A percentile compares a stretch with the other conserved stretches of the same genome.
These are phyloP conservation scores for Nepenthes gracilis DNA, from an alignment of 148 eudicot genomes.

Conservation along the genomic window DNA sequence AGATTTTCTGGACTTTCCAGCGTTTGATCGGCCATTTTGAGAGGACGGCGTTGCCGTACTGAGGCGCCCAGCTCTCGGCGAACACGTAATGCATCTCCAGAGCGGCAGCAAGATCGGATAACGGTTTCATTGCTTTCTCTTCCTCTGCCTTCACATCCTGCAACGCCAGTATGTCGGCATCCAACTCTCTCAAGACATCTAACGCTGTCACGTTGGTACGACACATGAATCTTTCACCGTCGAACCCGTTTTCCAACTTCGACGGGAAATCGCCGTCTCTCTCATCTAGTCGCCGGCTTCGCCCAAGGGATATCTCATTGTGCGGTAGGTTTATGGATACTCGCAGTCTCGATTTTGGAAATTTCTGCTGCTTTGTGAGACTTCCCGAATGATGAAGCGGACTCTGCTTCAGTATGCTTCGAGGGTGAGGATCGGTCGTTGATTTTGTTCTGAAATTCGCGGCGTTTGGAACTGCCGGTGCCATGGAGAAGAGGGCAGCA, in stretches of 20 bases:
- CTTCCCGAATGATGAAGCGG: constrained; percentile 34
- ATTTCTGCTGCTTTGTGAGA: constrained; percentile 20
- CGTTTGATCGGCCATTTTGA: constrained; percentile 89
- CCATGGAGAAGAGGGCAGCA: constrained; percentile 94
- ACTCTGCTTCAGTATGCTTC: constrained; percentile 68
- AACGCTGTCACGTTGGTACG: constrained; percentile 19
- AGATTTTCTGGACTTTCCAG: constrained; percentile 63
- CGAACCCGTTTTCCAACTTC: constrained; percentile 1
- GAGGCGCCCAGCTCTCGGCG: constrained; percentile 99
- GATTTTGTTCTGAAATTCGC: constrained; percentile 4
- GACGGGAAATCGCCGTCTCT: not conserved
- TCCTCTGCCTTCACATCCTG: constrained; percentile 97
- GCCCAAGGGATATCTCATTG: constrained; percentile 40
- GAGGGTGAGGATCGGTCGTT: constrained; percentile 32
- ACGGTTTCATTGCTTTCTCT: constrained; percentile 70
- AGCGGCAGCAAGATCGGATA: constrained; percentile 66
- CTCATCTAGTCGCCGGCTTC: constrained; percentile 18
- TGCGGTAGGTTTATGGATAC: constrained; percentile 67
- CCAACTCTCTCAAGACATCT: constrained; percentile 72
- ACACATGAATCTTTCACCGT: not conserved
- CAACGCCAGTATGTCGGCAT: constrained; percentile 74
- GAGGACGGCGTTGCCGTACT: constrained; percentile 81
- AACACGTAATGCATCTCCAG: constrained; percentile 87
- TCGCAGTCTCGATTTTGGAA: constrained; percentile 38
- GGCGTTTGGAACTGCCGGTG: constrained; percentile 44